Conservation (phyloP, 352 stramenopile genomes). For the Phytophthora capsici region DNA sequence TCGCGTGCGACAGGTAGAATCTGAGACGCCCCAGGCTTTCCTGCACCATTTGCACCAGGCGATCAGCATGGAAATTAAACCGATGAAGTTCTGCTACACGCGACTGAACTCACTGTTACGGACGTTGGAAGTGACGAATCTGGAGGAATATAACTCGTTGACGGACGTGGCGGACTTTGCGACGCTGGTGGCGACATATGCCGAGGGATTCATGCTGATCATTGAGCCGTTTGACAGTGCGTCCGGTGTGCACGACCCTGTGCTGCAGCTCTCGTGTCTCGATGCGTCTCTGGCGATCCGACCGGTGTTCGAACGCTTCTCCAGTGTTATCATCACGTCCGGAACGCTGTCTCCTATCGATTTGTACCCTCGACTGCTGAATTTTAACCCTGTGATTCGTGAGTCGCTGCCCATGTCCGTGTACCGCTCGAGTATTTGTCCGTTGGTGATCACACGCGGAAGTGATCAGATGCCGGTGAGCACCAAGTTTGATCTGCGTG, state of each 20-base stretch:
- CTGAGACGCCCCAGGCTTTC: conserved; percentile 97
- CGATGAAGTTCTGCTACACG: conserved; percentile 97
- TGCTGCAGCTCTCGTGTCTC: conserved; percentile 96
- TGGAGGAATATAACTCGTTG: conserved; percentile 97
- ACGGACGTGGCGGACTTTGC: conserved; percentile 97
- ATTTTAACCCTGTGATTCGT: conserved; percentile 97
- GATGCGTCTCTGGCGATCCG: conserved; percentile 98
- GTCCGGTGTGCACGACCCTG: conserved; percentile 74
- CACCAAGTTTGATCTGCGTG: conserved; percentile 93
- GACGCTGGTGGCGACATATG: conserved; percentile 97
- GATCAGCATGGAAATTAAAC: conserved; percentile 96
- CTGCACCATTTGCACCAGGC: conserved; percentile 94
- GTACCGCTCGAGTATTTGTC: conserved; percentile 97
- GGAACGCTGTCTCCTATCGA: conserved; percentile 99
- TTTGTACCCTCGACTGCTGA: conserved; percentile 98
- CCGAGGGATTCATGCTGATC: conserved; percentile 98
- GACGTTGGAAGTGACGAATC: conserved; percentile 96
- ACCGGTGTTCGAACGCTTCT: conserved; percentile 96
- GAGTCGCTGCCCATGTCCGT: conserved; percentile 98
- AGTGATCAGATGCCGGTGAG: conserved; percentile 97
- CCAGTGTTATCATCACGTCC: conserved; percentile 90
- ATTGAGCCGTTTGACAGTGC: conserved; percentile 94
- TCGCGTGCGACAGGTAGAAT: conserved; percentile 92
- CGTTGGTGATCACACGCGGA: conserved; percentile 97
- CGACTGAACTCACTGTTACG: conserved; percentile 96